A percentile compares a stretch with the other conserved stretches of the same genome.
These are phyloP conservation scores for Paramecium pentaurelia DNA, from an alignment of 73 alveolate species.

Conservation along the genomic window DNA sequence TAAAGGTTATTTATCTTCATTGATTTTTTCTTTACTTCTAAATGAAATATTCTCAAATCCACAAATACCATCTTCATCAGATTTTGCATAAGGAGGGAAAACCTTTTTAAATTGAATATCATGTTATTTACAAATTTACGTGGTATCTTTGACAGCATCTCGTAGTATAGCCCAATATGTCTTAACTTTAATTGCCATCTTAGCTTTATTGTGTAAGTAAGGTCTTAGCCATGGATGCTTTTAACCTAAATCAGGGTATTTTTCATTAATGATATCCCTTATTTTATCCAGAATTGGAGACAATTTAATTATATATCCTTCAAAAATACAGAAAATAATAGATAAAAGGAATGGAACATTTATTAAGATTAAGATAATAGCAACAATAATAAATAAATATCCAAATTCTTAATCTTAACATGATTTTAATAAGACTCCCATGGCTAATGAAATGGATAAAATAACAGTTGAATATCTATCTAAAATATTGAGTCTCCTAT, in stretches of 20 bases:
- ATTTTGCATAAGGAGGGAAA: not conserved
- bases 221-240: not conserved
- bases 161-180: not conserved
- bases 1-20: not conserved
- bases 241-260: not conserved
- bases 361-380: not conserved
- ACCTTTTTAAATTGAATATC: not conserved
- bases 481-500: constrained; percentile 31
- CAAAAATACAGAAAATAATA: not conserved
- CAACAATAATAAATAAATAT: not conserved
- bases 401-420: not conserved
- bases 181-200: constrained; percentile 7
- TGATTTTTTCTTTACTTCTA: not conserved
- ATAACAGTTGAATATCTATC: constrained; percentile 46
- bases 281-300: not conserved
- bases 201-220: not conserved
- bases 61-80: not conserved
- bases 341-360: constrained; percentile 5
- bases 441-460: not conserved
- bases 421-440: not conserved
- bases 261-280: constrained; percentile 12
- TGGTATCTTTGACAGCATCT: not conserved
- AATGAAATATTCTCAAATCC: not conserved
- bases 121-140: not conserved
- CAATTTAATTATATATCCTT: not conserved